These are phyloP conservation scores for Trametes elegans DNA, from an alignment of 768 basidiomycete genomes.

Conservation along the genomic window DNA sequence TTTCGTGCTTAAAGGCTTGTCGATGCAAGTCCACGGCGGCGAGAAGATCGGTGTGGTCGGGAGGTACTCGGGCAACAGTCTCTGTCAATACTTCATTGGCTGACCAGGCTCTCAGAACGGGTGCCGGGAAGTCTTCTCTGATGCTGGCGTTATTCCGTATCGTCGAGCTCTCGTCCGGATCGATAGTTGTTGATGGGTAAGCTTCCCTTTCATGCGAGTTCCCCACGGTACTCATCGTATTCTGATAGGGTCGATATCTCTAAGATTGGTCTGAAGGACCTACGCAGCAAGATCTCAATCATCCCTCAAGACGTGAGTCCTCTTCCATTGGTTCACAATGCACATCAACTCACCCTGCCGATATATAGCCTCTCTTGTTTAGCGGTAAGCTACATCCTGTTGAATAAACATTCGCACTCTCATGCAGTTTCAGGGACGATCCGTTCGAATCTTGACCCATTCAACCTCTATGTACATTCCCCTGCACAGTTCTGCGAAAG, in stretches of 20 bases:
- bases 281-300: slow-evolving; percentile 58
- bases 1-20: slow-evolving; percentile 63
- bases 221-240: slow-evolving; percentile 5
- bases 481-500: not conserved
- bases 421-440: slow-evolving; percentile 43
- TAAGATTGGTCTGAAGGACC: slow-evolving; percentile 61
- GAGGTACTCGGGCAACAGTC: slow-evolving; percentile 28
- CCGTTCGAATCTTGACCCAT: slow-evolving; percentile 55
- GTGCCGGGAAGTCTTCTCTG: slow-evolving; percentile 61
- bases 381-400: slow-evolving; percentile 40
- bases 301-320: slow-evolving; percentile 66
- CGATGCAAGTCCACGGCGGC: slow-evolving; percentile 55
- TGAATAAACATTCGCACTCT: not conserved
- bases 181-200: slow-evolving; percentile 63
- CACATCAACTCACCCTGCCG: not conserved
- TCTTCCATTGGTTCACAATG: slow-evolving; percentile 6
- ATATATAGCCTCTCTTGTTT: slow-evolving; percentile 50
- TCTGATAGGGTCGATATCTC: slow-evolving; percentile 56
- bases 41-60: slow-evolving; percentile 83
- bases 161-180: slow-evolving; percentile 60
- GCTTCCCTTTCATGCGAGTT: slow-evolving; percentile 4
- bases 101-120: slow-evolving; percentile 34
- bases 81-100: not conserved
- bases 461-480: slow-evolving; percentile 41
- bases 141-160: slow-evolving; percentile 67